These are phyloP conservation scores for Ustilago nuda DNA, from an alignment of 1,284 basidiomycete genomes.

Conservation along the genomic window DNA sequence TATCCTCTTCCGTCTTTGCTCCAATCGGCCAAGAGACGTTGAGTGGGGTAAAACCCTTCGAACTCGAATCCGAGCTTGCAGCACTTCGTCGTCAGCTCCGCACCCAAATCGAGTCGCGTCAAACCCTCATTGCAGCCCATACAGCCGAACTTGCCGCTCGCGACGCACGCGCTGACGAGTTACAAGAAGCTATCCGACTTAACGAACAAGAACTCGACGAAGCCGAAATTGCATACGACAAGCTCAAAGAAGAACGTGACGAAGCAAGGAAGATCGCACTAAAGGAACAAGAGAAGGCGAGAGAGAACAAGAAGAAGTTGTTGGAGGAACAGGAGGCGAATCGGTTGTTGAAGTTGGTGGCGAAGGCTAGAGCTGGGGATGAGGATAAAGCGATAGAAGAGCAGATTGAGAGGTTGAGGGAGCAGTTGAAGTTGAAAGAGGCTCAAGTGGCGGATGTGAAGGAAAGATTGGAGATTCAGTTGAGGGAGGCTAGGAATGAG, in stretches of 20 bases:
- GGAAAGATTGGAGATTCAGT: conserved; percentile 19
- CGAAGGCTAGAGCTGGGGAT: conserved; percentile 35
- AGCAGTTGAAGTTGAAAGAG: conserved; percentile 28
- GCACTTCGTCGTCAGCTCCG: conserved; percentile 50
- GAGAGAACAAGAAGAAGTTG: conserved; percentile 31
- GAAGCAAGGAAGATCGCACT: conserved; percentile 46
- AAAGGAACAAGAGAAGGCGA: conserved; percentile 46
- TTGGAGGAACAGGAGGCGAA: conserved; percentile 53
- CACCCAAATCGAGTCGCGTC: conserved; percentile 33
- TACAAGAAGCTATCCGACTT: conserved; percentile 36
- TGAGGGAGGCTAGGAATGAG: conserved; percentile 14
- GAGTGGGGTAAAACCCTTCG: conserved; percentile 46
- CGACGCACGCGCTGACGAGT: conserved; percentile 36
- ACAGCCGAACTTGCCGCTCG: conserved; percentile 35
- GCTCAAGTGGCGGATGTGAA: conserved; percentile 19
- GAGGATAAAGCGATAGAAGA: conserved; percentile 23
- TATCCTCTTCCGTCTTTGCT: background rate
- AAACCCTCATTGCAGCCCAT: conserved; percentile 25
- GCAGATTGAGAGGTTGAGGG: conserved; percentile 42
- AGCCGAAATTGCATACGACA: conserved; percentile 44
- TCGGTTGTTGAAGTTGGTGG: conserved; percentile 45
- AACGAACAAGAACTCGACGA: conserved; percentile 54
- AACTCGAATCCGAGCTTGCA: conserved; percentile 59
- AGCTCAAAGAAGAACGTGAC: conserved; percentile 48
- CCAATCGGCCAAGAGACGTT: background rate